A percentile compares a stretch with the other conserved stretches of the same genome.
These are phyloP conservation scores for Cryptosporidium ubiquitum DNA, from an alignment of 169 alveolate species.

Conservation along the genomic window DNA sequence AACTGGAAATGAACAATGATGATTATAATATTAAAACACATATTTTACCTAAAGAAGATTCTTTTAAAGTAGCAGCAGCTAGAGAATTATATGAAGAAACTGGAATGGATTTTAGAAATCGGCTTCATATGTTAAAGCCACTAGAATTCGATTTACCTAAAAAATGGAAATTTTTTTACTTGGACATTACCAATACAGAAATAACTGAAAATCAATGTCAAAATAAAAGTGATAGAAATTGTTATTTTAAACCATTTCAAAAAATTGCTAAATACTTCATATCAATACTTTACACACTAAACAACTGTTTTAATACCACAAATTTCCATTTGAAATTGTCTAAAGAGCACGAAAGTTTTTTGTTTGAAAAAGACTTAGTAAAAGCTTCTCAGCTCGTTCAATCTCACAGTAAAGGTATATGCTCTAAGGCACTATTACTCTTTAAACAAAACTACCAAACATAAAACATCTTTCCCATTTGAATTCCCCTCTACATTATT, in stretches of 20 bases:
- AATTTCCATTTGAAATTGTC: slow-evolving; percentile 22
- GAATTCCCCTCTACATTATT: too few relatives aligned
- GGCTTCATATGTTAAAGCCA: background rate
- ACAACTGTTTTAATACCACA: background rate
- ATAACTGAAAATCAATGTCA: background rate
- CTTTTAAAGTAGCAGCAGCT: slow-evolving; percentile 31
- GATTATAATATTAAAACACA: background rate
- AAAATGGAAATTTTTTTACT: slow-evolving; percentile 23
- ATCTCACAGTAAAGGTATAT: slow-evolving; percentile 52
- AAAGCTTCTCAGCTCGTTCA: background rate
- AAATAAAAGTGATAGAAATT: background rate
- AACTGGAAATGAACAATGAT: background rate
- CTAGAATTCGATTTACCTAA: background rate
- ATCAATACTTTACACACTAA: background rate
- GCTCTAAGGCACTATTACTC: slow-evolving; percentile 33
- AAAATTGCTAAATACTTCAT: background rate
- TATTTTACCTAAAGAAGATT: background rate
- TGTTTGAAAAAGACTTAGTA: slow-evolving; percentile 24
- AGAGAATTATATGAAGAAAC: slow-evolving; percentile 66
- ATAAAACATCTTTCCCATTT: too few relatives aligned
- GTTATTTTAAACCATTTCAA: background rate
- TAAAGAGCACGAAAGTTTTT: slow-evolving; percentile 20
- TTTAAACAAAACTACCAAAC: background rate
- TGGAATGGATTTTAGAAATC: slow-evolving; percentile 41
- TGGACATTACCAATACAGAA: slow-evolving; percentile 9